Evolutionary conservation across 257 asterid species (phyloP).

Genomic region (Datura wrightii): DNA sequence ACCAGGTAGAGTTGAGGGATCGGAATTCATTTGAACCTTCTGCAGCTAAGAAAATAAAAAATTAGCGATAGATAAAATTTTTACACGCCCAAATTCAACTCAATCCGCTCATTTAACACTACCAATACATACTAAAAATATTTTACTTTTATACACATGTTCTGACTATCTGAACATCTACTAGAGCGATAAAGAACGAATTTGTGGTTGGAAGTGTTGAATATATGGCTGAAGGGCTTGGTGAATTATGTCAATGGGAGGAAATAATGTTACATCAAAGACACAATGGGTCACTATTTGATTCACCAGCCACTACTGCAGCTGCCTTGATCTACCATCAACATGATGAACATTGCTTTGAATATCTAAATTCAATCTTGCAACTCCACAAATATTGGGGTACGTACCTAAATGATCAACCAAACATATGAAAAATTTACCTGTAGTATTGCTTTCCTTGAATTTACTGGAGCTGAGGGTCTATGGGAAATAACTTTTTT

Average conservation of each 20-base stretch:
- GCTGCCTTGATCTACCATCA: conserved; percentile 47
- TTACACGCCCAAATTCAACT: too few species aligned
- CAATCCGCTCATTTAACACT: too few species aligned
- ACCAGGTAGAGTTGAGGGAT: too few species aligned
- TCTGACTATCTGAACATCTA: neutral
- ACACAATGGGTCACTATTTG: conserved; percentile 47
- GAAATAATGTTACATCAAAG: conserved; percentile 28
- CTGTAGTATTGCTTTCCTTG: too few species aligned
- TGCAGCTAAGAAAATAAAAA: too few species aligned
- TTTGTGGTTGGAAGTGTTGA: neutral
- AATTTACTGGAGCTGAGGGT: too few species aligned
- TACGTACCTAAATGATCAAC: too few species aligned
- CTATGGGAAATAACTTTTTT: too few species aligned
- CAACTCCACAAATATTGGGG: conserved; percentile 33
- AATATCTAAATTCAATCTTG: conserved; percentile 38
- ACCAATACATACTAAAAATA: too few species aligned
- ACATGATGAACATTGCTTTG: conserved; percentile 37
- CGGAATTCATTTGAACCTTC: too few species aligned
- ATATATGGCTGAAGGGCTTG: conserved; percentile 45
- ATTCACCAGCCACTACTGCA: conserved; percentile 60
- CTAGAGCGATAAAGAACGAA: neutral
- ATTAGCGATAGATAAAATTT: too few species aligned
- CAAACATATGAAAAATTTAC: too few species aligned
- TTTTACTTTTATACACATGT: neutral
- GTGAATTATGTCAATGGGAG: conserved; percentile 34